Evolutionary conservation across 768 basidiomycete species (phyloP).

Genomic region (Gyrodon lividus): DNA sequence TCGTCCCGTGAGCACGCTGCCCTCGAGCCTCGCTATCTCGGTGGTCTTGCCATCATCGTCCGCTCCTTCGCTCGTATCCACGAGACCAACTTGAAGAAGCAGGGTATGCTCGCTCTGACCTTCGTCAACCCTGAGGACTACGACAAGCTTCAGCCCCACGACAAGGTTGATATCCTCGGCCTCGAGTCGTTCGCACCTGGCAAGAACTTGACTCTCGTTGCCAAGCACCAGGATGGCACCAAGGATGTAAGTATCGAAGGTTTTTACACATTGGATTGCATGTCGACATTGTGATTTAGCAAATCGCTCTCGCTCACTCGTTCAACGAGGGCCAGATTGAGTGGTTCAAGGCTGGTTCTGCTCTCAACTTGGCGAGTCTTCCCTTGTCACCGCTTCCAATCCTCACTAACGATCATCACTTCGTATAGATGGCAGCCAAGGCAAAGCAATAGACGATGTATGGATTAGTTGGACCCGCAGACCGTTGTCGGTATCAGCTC

Average conservation of each 20-base stretch:
- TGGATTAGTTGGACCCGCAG: slow-evolving; percentile 9
- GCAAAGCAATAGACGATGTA: slow-evolving; percentile 42
- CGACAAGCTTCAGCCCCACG: slow-evolving; percentile 84
- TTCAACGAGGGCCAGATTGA: slow-evolving; percentile 98
- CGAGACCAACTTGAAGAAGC: slow-evolving; percentile 99
- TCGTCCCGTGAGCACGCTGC: slow-evolving; percentile 98
- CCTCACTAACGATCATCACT: slow-evolving; percentile 8
- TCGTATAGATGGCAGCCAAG: slow-evolving; percentile 62
- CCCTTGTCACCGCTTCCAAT: not conserved
- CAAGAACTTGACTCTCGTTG: slow-evolving; percentile 80
- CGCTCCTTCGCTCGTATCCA: slow-evolving; percentile 98
- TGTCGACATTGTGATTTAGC: slow-evolving; percentile 36
- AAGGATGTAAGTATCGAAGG: slow-evolving; percentile 48
- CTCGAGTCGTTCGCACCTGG: slow-evolving; percentile 88
- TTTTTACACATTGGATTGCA: not conserved
- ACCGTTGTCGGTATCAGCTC: not conserved
- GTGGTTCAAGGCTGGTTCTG: slow-evolving; percentile 98
- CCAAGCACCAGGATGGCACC: slow-evolving; percentile 81
- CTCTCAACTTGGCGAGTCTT: slow-evolving; percentile 76
- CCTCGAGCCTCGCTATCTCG: slow-evolving; percentile 92
- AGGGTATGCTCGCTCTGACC: slow-evolving; percentile 96
- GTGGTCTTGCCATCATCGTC: slow-evolving; percentile 93
- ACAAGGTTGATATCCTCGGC: slow-evolving; percentile 88
- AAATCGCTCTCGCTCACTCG: slow-evolving; percentile 81
- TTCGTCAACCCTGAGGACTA: slow-evolving; percentile 93